These are phyloP conservation scores for Graphilbum sp. DNA, from an alignment of 2,329 filamentous ascomycete genomes.

Conservation along the genomic window DNA sequence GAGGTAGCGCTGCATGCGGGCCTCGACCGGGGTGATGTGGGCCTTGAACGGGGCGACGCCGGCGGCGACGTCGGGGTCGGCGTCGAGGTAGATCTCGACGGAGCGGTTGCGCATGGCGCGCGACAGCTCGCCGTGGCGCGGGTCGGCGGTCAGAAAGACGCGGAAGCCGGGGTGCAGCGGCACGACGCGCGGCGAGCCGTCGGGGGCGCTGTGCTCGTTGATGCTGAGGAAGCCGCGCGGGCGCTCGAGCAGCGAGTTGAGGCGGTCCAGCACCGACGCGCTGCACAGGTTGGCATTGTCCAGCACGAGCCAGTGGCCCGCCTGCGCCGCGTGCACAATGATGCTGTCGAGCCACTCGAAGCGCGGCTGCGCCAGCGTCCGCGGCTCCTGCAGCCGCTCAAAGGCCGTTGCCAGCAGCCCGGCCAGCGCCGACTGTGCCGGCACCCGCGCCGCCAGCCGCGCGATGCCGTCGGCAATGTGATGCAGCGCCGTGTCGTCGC, in stretches of 20 bases:
- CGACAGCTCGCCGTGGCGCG: conserved; percentile 82
- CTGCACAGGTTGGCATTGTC: conserved; percentile 97
- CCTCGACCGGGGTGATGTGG: conserved; percentile 27
- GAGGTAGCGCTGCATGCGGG: conserved; percentile 30
- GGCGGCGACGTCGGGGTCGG: conserved; percentile 10
- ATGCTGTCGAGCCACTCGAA: conserved; percentile 96
- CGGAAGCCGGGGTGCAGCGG: conserved; percentile 74
- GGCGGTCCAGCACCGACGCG: conserved; percentile 78
- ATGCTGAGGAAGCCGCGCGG: conserved; percentile 76
- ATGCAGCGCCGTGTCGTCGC: no score
- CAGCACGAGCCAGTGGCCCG: conserved; percentile 82
- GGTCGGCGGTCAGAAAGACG: conserved; percentile 86
- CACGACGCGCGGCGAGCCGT: conserved; percentile 67
- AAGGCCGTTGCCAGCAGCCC: conserved; percentile 30
- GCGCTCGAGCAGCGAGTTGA: conserved; percentile 79
- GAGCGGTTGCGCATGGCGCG: conserved; percentile 93
- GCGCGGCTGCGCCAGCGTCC: conserved; percentile 51
- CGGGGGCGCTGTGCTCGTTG: conserved; percentile 76
- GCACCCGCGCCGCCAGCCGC: conserved; percentile 22
- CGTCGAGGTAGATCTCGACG: conserved; percentile 48
- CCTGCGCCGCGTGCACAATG: conserved; percentile 70
- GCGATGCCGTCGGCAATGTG: conserved; percentile 22
- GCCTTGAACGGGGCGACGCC: no score
- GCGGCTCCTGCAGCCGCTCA: conserved; percentile 32
- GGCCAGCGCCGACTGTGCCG: conserved; percentile 28